Conservation (phyloP, 129 eudicot species). For the Mikania micrantha region DNA sequence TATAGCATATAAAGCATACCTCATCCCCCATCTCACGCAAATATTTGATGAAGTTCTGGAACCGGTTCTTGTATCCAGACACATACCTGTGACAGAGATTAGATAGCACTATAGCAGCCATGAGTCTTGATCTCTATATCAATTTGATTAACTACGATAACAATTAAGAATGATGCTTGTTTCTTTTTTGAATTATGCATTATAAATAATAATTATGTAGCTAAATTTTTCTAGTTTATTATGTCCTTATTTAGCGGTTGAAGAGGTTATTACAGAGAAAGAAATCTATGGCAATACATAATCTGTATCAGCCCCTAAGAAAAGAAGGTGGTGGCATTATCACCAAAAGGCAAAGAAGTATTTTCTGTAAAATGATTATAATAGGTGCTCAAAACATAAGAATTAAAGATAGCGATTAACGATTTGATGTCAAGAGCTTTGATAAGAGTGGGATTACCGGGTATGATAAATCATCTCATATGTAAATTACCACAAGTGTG, state of each 20-base stretch:
- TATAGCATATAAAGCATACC: conserved; percentile 34
- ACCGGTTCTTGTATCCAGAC: conserved; percentile 92
- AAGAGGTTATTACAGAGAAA: neutral
- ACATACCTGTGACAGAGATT: conserved; percentile 59
- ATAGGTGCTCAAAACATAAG: neutral
- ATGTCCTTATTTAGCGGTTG: neutral
- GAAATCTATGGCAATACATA: neutral
- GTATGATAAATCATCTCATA: too few relatives aligned
- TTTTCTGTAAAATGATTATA: neutral
- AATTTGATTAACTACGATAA: neutral
- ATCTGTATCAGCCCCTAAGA: neutral
- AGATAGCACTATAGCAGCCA: conserved; percentile 11
- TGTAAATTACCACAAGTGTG: neutral
- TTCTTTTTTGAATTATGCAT: neutral
- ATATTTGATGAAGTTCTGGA: conserved; percentile 90
- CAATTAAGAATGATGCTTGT: neutral
- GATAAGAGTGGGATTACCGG: too few relatives aligned
- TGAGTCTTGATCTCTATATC: conserved; percentile 1
- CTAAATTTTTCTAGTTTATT: neutral
- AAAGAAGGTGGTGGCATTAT: neutral
- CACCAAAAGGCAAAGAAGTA: neutral
- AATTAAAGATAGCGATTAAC: neutral
- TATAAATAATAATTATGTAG: neutral
- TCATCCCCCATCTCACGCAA: conserved; percentile 98
- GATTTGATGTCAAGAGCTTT: too few relatives aligned